A percentile compares a stretch with the other conserved stretches of the same genome.
Evolutionary conservation across 2,329 filamentous ascomycete genomes (phyloP).

Genomic region (Neofusicoccum parvum): DNA sequence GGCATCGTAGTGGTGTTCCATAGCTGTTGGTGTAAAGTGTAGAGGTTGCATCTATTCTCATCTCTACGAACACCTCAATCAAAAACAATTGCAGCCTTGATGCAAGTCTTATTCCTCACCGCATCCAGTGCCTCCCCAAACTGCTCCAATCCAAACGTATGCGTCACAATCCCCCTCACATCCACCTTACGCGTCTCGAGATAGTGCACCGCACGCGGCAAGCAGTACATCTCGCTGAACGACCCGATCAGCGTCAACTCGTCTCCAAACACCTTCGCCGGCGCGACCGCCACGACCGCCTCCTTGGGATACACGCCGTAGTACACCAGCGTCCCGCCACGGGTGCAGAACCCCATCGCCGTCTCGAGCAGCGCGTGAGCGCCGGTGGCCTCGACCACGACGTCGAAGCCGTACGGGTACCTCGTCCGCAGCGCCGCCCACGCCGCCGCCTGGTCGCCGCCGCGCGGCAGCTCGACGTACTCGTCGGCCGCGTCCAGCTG

Average conservation of each 20-base stretch:
- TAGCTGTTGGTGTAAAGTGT: no score
- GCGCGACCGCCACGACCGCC: constrained; percentile 67
- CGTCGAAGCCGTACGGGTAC: constrained; percentile 73
- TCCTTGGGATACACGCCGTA: constrained; percentile 70
- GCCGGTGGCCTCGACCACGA: constrained; percentile 72
- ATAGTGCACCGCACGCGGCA: constrained; percentile 34
- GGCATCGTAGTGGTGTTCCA: no score
- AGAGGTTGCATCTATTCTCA: no score
- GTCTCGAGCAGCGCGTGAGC: constrained; percentile 69
- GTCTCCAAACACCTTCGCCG: constrained; percentile 60
- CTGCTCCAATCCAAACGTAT: constrained; percentile 72
- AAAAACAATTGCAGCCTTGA: constrained; percentile 74
- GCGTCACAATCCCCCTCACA: constrained; percentile 71
- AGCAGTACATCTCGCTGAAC: constrained; percentile 66
- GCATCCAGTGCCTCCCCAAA: constrained; percentile 70
- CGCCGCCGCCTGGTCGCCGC: constrained; percentile 49
- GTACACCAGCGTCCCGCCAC: constrained; percentile 71
- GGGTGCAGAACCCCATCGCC: constrained; percentile 70
- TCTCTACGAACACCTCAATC: constrained; percentile 39
- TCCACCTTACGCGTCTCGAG: constrained; percentile 63
- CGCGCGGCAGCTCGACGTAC: constrained; percentile 47
- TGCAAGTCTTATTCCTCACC: constrained; percentile 72
- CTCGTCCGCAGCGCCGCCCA: constrained; percentile 64
- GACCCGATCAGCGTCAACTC: constrained; percentile 71
- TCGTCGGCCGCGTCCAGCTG: constrained; percentile 50